Evolutionary conservation across 169 alveolate genomes (phyloP), one percentile per base, ranked within the genome.

Genomic region (Eimeria sp.): DNA sequence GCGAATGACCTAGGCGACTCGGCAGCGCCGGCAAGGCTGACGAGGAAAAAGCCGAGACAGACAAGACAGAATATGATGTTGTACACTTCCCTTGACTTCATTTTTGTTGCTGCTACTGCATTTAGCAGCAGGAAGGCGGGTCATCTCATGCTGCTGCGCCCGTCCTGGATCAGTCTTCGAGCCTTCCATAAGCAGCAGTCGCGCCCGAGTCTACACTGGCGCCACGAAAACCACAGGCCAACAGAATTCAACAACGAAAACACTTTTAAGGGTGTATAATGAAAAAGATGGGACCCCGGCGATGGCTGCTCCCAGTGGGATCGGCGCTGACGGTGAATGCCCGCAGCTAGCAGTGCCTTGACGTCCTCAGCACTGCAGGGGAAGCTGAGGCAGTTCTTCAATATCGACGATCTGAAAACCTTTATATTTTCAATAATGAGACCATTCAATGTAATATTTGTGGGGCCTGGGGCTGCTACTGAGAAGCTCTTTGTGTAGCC

Each of bases 61-160:
- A 20, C 58, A 8, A 76, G 40, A 76, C 60, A 43, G 20, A 9
- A 76, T 2, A 76, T 18, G 62, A 56, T 9, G 54, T 46, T 23
- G 33, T 1, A 40, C 60, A 23, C 33, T 76, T 4, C 20, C 58
- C 33, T 25, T 8, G 33, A 20, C 40, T 13, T 25, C 58, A 46
- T 46, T 43, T 43, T 16, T 43, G 13, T 27, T 72, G 85, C 33
- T 43, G 85, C 58, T 76, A 62, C 62, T 76, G 85, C 85, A 40
- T 27, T 11, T 25, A 18, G 85, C 85, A 76, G 60, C 85, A 43
- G 62, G 37, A 76, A 40, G 58, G 58, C 37, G 20, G 10, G 20
- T 46, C 85, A 23, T 46, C 33, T 43, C 85, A 76, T 76, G 85
- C 85, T 76, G 85, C 85, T 40, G 85, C n/a, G 58, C 14, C 85